phyloP scores from a whole-genome alignment of 768 basidiomycete species.

The Pisolithus albus region DNA sequence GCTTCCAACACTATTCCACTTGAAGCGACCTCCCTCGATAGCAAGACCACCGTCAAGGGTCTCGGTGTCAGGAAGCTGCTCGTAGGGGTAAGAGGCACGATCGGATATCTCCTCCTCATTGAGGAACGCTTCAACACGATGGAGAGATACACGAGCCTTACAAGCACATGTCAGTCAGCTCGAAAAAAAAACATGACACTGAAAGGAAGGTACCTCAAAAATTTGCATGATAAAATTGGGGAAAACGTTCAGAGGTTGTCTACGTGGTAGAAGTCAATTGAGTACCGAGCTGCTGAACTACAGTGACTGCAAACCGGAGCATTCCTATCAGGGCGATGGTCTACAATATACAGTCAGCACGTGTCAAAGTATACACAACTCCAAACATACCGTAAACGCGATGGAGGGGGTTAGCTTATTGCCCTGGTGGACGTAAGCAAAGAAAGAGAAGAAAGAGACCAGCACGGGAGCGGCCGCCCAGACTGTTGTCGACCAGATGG shows the following conservation, averaged over 20 bases:
- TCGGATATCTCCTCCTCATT: slow-evolving; percentile 64
- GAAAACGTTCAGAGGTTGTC: slow-evolving; percentile 65
- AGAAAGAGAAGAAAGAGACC: slow-evolving; percentile 45
- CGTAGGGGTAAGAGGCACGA: slow-evolving; percentile 43
- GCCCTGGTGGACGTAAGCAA: slow-evolving; percentile 38
- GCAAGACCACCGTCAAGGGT: background rate
- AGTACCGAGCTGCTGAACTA: background rate
- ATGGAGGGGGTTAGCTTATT: slow-evolving; percentile 46
- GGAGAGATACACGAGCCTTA: slow-evolving; percentile 55
- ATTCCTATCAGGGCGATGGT: slow-evolving; percentile 48
- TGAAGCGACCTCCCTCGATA: background rate
- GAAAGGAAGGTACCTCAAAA: slow-evolving; percentile 40
- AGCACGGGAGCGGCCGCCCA: slow-evolving; percentile 45
- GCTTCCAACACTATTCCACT: background rate
- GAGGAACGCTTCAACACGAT: slow-evolving; percentile 62
- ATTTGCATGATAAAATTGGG: slow-evolving; percentile 70
- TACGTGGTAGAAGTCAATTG: slow-evolving; percentile 12
- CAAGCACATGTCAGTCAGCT: background rate
- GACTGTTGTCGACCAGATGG: slow-evolving; percentile 37
- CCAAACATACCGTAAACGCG: slow-evolving; percentile 43
- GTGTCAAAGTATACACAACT: background rate
- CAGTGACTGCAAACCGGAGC: slow-evolving; percentile 31
- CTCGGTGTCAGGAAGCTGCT: background rate
- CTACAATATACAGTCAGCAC: slow-evolving; percentile 9
- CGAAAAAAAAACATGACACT: background rate